phyloP scores from a whole-genome alignment of 148 eudicot species.

The Arctostaphylos glauca region DNA sequence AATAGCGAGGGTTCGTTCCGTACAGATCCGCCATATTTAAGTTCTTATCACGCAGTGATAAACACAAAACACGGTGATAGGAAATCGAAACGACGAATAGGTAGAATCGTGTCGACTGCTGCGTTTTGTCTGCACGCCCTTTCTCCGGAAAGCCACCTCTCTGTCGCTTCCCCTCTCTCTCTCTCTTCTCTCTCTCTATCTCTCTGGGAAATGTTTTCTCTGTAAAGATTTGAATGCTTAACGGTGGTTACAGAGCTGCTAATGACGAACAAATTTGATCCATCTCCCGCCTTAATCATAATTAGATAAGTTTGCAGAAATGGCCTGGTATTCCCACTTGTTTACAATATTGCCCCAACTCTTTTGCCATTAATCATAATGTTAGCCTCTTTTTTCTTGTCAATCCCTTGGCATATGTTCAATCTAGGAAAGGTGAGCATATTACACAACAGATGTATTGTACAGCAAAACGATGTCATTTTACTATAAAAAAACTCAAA shows the following conservation, averaged over 20 bases:
- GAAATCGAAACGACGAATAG: neutral
- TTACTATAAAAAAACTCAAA: too few relatives aligned
- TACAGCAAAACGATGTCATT: too few relatives aligned
- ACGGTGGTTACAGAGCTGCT: constrained; percentile 1
- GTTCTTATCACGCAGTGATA: neutral
- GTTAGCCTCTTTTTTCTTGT: neutral
- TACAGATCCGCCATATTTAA: constrained; percentile 44
- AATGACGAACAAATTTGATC: constrained; percentile 17
- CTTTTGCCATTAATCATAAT: neutral
- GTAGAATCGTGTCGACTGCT: neutral
- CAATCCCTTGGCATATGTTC: neutral
- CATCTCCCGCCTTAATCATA: constrained; percentile 41
- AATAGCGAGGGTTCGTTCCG: constrained; percentile 24
- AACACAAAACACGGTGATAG: neutral
- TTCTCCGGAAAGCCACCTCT: neutral
- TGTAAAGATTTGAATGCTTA: neutral
- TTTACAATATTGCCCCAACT: neutral
- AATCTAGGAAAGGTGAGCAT: too few relatives aligned
- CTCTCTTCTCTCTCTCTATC: neutral
- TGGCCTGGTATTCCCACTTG: neutral
- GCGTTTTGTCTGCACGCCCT: neutral
- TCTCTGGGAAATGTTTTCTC: neutral
- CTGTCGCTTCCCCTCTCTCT: constrained; percentile 9
- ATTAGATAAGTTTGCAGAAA: neutral
- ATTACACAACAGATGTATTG: too few relatives aligned